Conservation (phyloP, 208 protist species). For the Crithidia mellificae region DNA sequence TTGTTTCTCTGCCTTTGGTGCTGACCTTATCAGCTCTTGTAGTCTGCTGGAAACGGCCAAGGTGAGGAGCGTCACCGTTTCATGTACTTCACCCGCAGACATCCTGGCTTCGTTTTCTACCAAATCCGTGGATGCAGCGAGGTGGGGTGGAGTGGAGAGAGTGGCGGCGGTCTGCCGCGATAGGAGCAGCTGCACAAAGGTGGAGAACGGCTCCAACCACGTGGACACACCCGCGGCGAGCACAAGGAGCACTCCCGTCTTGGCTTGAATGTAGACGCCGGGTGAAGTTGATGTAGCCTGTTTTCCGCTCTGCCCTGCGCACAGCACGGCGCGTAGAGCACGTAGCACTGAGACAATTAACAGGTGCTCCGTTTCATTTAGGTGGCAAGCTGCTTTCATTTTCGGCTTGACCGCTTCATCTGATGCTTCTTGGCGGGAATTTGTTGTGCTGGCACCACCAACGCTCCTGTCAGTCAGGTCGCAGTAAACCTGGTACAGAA, state of each 20-base stretch:
- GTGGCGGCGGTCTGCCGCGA: constrained; percentile 2
- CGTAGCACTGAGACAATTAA: no score
- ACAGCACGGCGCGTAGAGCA: background rate
- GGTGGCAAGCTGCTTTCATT: background rate
- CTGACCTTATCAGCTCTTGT: background rate
- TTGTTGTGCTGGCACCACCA: no score
- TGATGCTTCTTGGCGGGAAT: no score
- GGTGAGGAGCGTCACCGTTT: background rate
- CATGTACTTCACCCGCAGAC: background rate
- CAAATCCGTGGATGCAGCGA: background rate
- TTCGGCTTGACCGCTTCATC: no score
- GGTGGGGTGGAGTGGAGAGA: background rate
- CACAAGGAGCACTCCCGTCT: constrained; percentile 8
- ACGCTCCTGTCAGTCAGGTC: no score
- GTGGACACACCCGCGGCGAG: background rate
- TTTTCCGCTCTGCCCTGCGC: background rate
- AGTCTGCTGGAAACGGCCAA: background rate
- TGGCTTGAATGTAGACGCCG: background rate
- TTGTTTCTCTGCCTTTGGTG: constrained; percentile 3
- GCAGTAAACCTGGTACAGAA: constrained; percentile 23
- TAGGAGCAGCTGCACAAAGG: constrained; percentile 20
- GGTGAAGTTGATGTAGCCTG: background rate
- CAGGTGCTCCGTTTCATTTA: background rate
- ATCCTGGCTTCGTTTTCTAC: background rate
- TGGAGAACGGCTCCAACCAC: constrained; percentile 4